Conservation (phyloP, 768 basidiomycete genomes). For the Suillus plorans region DNA sequence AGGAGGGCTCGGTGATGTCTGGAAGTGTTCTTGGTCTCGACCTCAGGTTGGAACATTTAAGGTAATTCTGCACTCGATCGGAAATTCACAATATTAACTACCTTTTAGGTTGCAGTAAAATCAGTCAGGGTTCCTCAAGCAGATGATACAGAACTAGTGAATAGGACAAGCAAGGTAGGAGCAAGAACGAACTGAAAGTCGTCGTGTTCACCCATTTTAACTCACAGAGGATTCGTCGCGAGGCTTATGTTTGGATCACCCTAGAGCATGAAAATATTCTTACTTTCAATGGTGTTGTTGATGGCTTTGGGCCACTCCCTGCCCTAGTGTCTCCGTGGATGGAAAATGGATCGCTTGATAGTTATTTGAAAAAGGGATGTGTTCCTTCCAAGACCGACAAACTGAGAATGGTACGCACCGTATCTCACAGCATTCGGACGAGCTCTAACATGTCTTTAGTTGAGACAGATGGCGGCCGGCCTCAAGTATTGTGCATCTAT, state of each 20-base stretch:
- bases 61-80: not conserved
- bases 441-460: not conserved
- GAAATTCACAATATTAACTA: not conserved
- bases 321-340: slow-evolving; percentile 28
- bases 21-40: slow-evolving; percentile 7
- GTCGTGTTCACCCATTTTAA: not conserved
- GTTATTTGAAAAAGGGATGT: slow-evolving; percentile 22
- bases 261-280: slow-evolving; percentile 19
- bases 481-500: slow-evolving; percentile 9
- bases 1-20: slow-evolving; percentile 12
- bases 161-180: slow-evolving; percentile 2
- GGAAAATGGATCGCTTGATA: slow-evolving; percentile 29
- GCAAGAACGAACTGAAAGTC: not conserved
- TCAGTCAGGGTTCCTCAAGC: not conserved
- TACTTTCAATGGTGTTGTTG: slow-evolving; percentile 15
- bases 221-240: slow-evolving; percentile 7
- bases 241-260: slow-evolving; percentile 8
- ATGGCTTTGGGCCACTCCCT: slow-evolving; percentile 20
- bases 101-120: slow-evolving; percentile 10
- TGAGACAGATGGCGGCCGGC: slow-evolving; percentile 2
- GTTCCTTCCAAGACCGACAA: slow-evolving; percentile 5
- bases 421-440: not conserved
- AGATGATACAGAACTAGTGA: not conserved
- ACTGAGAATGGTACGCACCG: slow-evolving; percentile 16
- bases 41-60: not conserved